phyloP scores from a whole-genome alignment of 2,329 filamentous ascomycete genomes.

The Pseudocercospora eumusae region DNA sequence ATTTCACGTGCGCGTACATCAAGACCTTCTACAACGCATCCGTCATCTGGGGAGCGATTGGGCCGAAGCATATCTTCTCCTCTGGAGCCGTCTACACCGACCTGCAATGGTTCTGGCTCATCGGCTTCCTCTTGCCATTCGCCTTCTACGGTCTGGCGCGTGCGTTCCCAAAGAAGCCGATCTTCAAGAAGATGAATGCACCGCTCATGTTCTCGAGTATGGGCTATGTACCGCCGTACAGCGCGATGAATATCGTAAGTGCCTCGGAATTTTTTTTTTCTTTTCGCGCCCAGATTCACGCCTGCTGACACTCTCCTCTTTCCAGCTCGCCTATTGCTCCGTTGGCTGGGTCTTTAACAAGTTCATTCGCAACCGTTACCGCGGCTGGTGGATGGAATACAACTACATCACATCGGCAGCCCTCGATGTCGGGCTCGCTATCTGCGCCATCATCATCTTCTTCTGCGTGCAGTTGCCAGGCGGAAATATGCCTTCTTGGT shows the following conservation, averaged over 20 bases:
- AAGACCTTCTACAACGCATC: conserved; percentile 31
- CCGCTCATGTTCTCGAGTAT: conserved; percentile 80
- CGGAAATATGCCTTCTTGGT: conserved; percentile 78
- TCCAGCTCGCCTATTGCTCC: conserved; percentile 79
- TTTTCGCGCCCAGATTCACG: neutral
- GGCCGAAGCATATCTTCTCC: conserved; percentile 47
- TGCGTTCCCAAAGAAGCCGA: conserved; percentile 22
- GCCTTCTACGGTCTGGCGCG: conserved; percentile 66
- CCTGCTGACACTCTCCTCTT: neutral
- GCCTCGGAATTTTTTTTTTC: too few relatives aligned
- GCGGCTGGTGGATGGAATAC: conserved; percentile 72
- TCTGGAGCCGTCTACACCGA: conserved; percentile 72
- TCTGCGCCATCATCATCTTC: conserved; percentile 83
- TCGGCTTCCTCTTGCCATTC: conserved; percentile 74
- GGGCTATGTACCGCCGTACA: conserved; percentile 81
- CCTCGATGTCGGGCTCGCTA: conserved; percentile 77
- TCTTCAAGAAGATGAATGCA: conserved; percentile 29
- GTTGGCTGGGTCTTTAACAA: conserved; percentile 86
- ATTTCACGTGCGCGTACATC: conserved; percentile 29
- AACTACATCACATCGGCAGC: conserved; percentile 86
- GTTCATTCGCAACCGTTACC: conserved; percentile 66
- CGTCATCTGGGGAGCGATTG: conserved; percentile 33
- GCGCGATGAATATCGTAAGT: conserved; percentile 63
- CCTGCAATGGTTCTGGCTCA: conserved; percentile 77
- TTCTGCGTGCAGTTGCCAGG: conserved; percentile 81